Percentiles rank a stretch among this genome's conserved stretches.
Conservation (phyloP, 139 green algal genomes). For the Desmodesmus armatus region DNA sequence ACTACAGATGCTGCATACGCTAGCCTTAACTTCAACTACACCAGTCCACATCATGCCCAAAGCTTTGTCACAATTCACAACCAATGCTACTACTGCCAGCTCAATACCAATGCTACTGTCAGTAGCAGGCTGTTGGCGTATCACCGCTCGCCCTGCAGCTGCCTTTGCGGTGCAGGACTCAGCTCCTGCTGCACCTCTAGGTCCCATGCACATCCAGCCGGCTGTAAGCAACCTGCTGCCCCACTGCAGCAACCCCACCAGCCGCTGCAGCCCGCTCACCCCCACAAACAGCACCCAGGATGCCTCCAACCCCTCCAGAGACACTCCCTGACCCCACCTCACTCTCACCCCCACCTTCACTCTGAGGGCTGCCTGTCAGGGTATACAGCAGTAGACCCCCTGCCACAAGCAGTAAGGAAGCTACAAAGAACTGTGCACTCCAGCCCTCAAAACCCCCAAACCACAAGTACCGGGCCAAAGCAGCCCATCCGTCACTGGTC, state of each 20-base stretch:
- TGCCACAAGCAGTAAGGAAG: constrained; percentile 32
- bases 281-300: background rate
- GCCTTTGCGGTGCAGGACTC: too few species aligned
- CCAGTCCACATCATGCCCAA: too few species aligned
- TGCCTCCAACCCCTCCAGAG: background rate
- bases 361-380: constrained; percentile 1
- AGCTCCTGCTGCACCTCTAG: too few species aligned
- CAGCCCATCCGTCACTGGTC: constrained; percentile 76
- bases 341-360: too few species aligned
- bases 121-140: too few species aligned
- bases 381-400: constrained; percentile 50
- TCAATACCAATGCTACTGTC: too few species aligned
- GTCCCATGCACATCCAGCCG: background rate
- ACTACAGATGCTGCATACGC: too few species aligned
- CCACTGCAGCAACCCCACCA: background rate
- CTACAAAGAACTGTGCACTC: constrained; percentile 42
- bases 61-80: too few species aligned
- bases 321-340: background rate
- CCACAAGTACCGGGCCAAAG: constrained; percentile 58
- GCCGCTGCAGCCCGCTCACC: background rate
- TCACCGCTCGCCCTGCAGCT: too few species aligned
- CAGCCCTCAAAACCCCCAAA: constrained; percentile 68
- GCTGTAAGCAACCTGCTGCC: constrained; percentile 16
- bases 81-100: too few species aligned
- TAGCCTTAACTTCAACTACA: too few species aligned